Conservation (phyloP, 1,284 basidiomycete species). For the Laetiporus sulphureus region DNA sequence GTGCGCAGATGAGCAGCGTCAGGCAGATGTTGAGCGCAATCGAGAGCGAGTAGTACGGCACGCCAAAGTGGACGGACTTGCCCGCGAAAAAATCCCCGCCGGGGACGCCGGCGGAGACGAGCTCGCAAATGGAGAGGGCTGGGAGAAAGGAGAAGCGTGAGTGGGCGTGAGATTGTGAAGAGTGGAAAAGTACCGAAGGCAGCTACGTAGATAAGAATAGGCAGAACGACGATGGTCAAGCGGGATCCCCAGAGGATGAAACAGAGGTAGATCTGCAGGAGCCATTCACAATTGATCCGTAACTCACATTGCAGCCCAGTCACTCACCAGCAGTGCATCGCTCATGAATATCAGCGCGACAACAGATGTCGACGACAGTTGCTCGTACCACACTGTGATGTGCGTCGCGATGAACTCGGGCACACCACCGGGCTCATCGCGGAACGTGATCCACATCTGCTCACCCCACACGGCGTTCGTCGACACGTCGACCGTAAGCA, state of each 20-base stretch:
- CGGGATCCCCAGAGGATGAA: constrained; percentile 12
- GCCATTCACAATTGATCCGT: not conserved
- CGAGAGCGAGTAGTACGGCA: constrained; percentile 11
- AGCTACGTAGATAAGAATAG: constrained; percentile 8
- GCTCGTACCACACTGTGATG: constrained; percentile 17
- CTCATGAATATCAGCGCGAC: constrained; percentile 12
- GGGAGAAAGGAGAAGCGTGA: not conserved
- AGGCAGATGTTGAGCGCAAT: constrained; percentile 12
- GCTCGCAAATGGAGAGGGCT: constrained; percentile 14
- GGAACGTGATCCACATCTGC: constrained; percentile 16
- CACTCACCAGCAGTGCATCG: constrained; percentile 11
- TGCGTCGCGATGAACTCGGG: constrained; percentile 10
- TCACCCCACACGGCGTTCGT: constrained; percentile 15
- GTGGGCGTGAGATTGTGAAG: not conserved
- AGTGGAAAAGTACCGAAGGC: not conserved
- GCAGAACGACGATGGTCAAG: constrained; percentile 5
- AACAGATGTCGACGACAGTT: constrained; percentile 12
- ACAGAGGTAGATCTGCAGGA: constrained; percentile 9
- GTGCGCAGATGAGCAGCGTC: constrained; percentile 12
- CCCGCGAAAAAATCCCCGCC: constrained; percentile 12
- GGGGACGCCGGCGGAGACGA: constrained; percentile 11
- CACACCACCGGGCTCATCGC: constrained; percentile 9
- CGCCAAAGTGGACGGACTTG: constrained; percentile 10
- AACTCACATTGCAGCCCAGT: not conserved
- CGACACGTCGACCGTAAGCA: constrained; percentile 14